These are phyloP conservation scores for Suaeda aralocaspica DNA, from an alignment of 148 eudicot species.

Conservation along the genomic window DNA sequence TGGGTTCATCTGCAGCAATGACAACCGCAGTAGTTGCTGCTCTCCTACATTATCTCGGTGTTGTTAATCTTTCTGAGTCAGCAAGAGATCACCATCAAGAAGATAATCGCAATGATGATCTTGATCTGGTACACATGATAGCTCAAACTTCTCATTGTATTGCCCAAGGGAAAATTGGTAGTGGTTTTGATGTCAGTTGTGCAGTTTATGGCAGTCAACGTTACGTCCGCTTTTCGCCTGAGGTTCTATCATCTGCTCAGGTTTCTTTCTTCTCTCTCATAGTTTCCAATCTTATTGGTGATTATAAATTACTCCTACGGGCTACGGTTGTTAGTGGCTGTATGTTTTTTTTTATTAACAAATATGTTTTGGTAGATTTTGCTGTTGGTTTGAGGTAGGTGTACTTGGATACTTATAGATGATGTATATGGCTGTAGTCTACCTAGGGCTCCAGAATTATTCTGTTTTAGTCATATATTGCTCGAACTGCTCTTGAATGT, in stretches of 20 bases:
- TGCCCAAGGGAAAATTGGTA: constrained; percentile 99
- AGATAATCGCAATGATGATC: constrained; percentile 32
- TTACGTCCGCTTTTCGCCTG: constrained; percentile 94
- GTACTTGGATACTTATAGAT: neutral
- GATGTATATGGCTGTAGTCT: neutral
- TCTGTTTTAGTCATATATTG: neutral
- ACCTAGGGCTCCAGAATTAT: neutral
- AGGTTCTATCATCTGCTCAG: constrained; percentile 93
- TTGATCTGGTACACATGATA: constrained; percentile 65
- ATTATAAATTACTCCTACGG: neutral
- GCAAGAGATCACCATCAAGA: constrained; percentile 29
- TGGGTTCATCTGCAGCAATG: constrained; percentile 99
- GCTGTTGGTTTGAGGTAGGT: neutral
- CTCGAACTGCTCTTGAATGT: neutral
- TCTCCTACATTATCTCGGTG: constrained; percentile 87
- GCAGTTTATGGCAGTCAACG: constrained; percentile 99
- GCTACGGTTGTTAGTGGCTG: neutral
- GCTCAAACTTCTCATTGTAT: constrained; percentile 90
- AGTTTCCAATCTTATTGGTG: constrained; percentile 10
- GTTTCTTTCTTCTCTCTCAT: constrained; percentile 31
- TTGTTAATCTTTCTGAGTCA: constrained; percentile 55
- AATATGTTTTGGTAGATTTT: no score
- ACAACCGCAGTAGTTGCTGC: constrained; percentile 97
- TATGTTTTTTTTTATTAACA: no score
- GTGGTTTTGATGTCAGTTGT: constrained; percentile 98